phyloP scores from a whole-genome alignment of 768 basidiomycete genomes.

The Pleurotus djamor region DNA sequence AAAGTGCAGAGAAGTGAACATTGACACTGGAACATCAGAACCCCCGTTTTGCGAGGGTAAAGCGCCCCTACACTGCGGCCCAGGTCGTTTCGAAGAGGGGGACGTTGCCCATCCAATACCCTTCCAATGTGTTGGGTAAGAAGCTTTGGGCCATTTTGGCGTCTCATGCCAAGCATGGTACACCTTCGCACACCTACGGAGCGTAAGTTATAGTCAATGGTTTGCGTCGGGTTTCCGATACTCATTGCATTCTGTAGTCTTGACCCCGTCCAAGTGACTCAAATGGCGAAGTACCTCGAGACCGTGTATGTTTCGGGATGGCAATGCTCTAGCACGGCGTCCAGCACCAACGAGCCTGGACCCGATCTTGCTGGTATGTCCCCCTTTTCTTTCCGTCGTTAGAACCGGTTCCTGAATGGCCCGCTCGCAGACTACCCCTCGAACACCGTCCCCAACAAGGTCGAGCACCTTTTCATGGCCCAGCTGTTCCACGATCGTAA shows the following conservation, averaged over 20 bases:
- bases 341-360: conserved; percentile 92
- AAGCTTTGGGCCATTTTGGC: conserved; percentile 80
- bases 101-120: conserved; percentile 80
- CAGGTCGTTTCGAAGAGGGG: conserved; percentile 95
- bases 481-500: conserved; percentile 99
- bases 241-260: conserved; percentile 51
- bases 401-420: not conserved
- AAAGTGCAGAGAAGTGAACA: not conserved
- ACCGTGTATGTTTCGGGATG: conserved; percentile 98
- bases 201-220: conserved; percentile 67
- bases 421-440: conserved; percentile 81
- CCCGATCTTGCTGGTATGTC: conserved; percentile 91
- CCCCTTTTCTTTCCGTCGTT: not conserved
- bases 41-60: conserved; percentile 84
- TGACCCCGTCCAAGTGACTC: conserved; percentile 96
- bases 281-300: conserved; percentile 99
- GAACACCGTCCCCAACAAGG: conserved; percentile 98
- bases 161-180: conserved; percentile 72
- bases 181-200: conserved; percentile 95
- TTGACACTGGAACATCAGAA: conserved; percentile 54
- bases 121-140: conserved; percentile 81
- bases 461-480: conserved; percentile 96
- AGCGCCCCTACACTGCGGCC: conserved; percentile 88
- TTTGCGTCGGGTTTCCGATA: not conserved
- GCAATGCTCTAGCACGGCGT: conserved; percentile 93